Conservation (phyloP, 2,329 filamentous ascomycete genomes). For the Trichophaea hybrida region DNA sequence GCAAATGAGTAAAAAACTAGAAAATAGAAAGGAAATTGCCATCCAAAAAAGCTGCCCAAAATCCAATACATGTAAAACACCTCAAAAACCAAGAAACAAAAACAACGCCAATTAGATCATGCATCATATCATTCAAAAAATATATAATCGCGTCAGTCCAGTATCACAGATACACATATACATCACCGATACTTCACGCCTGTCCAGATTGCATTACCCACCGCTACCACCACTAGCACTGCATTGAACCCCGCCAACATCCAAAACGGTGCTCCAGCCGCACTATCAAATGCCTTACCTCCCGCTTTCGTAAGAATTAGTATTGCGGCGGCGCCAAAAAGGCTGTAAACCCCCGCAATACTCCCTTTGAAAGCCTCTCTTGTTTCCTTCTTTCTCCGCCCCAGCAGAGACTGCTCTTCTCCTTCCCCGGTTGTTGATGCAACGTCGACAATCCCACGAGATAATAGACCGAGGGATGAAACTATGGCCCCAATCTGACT, state of each 20-base stretch:
- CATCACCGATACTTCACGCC: neutral
- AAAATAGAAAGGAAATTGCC: too few species aligned
- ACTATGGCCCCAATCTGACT: conserved; percentile 96
- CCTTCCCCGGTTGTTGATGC: neutral
- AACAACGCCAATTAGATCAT: neutral
- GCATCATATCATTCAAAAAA: neutral
- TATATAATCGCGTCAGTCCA: neutral
- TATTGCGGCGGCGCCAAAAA: conserved; percentile 81
- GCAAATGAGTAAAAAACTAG: too few species aligned
- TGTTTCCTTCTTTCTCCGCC: conserved; percentile 7
- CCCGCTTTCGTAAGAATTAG: conserved; percentile 82
- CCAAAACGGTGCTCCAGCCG: conserved; percentile 72
- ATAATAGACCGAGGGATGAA: conserved; percentile 79
- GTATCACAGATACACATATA: neutral
- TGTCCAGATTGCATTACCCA: conserved; percentile 4
- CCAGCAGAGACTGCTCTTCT: conserved; percentile 17
- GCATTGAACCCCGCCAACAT: conserved; percentile 86
- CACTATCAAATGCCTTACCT: conserved; percentile 66
- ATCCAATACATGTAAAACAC: neutral
- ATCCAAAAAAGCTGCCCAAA: too few species aligned
- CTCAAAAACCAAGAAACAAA: neutral
- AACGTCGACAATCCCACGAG: conserved; percentile 50
- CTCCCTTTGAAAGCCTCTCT: conserved; percentile 65
- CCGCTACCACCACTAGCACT: conserved; percentile 43
- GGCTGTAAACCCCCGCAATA: conserved; percentile 85